phyloP scores from a whole-genome alignment of 805 yeast genomes.

The Teunomyces kruisii region DNA sequence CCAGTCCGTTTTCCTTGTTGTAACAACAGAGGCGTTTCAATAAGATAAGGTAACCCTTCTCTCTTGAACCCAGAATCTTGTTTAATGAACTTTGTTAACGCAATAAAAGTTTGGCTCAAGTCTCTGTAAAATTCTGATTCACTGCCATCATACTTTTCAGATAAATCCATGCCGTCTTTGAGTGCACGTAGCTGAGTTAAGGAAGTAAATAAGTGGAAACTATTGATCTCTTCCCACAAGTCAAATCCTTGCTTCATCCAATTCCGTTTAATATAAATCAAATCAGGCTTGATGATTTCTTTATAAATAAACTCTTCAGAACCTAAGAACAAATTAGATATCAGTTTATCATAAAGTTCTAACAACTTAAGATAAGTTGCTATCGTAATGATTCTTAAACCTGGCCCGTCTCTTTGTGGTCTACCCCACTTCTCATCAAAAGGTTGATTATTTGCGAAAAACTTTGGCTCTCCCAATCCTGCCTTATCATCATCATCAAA shows the following conservation, averaged over 20 bases:
- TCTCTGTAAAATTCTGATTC: conserved; percentile 24
- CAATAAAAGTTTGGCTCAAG: conserved; percentile 29
- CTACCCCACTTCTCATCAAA: conserved; percentile 82
- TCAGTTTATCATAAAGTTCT: conserved; percentile 21
- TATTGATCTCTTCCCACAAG: conserved; percentile 86
- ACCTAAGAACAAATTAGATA: conserved; percentile 26
- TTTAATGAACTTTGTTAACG: conserved; percentile 39
- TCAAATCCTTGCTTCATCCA: conserved; percentile 79
- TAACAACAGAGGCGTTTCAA: conserved; percentile 62
- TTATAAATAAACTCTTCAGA: conserved; percentile 44
- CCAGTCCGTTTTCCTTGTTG: conserved; percentile 57
- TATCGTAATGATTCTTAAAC: conserved; percentile 69
- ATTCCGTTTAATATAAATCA: conserved; percentile 55
- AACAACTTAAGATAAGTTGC: conserved; percentile 52
- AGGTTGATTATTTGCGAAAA: conserved; percentile 60
- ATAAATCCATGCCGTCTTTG: conserved; percentile 49
- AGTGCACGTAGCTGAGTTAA: conserved; percentile 73
- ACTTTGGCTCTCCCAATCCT: conserved; percentile 92
- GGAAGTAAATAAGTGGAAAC: conserved; percentile 77
- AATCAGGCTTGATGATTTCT: conserved; percentile 64
- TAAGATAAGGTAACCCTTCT: conserved; percentile 48
- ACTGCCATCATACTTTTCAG: conserved; percentile 21
- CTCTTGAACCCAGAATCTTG: conserved; percentile 41
- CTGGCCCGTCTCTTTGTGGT: conserved; percentile 96
- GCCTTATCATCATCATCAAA: conserved; percentile 40